Evolutionary conservation across 2,329 filamentous ascomycete genomes (phyloP).

Genomic region (Dichotomopilus funicola): DNA sequence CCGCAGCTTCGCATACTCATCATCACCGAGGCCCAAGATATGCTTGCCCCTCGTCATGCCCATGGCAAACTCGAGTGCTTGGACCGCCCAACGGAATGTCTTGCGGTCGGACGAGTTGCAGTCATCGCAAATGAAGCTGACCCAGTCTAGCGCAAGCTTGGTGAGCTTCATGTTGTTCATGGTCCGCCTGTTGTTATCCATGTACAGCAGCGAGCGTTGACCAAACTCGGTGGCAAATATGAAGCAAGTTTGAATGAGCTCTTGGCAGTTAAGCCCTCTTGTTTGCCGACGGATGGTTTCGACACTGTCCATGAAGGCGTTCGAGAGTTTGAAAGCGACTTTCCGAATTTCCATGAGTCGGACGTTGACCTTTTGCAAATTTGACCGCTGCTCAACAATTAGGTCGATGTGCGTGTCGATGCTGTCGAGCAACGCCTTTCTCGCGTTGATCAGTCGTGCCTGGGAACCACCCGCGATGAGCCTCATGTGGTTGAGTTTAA

Average conservation of each 20-base stretch:
- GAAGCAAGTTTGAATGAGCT: conserved; percentile 96
- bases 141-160: conserved; percentile 90
- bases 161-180: conserved; percentile 98
- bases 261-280: conserved; percentile 77
- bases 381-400: conserved; percentile 85
- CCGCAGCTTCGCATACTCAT: conserved; percentile 76
- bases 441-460: conserved; percentile 69
- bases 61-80: conserved; percentile 94
- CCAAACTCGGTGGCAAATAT: conserved; percentile 99
- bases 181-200: conserved; percentile 89
- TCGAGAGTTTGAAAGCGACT: conserved; percentile 92
- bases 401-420: conserved; percentile 81
- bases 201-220: conserved; percentile 86
- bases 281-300: conserved; percentile 87
- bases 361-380: conserved; percentile 83
- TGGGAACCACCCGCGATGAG: conserved; percentile 85
- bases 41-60: conserved; percentile 91
- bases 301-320: conserved; percentile 98
- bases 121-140: conserved; percentile 96
- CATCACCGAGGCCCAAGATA: conserved; percentile 82
- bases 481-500: conserved; percentile 79
- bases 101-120: conserved; percentile 90
- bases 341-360: conserved; percentile 91
- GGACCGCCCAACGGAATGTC: conserved; percentile 95
- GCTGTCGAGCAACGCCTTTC: conserved; percentile 67